phyloP scores from a whole-genome alignment of 2,329 filamentous ascomycete genomes.

The Alternaria rosae region DNA sequence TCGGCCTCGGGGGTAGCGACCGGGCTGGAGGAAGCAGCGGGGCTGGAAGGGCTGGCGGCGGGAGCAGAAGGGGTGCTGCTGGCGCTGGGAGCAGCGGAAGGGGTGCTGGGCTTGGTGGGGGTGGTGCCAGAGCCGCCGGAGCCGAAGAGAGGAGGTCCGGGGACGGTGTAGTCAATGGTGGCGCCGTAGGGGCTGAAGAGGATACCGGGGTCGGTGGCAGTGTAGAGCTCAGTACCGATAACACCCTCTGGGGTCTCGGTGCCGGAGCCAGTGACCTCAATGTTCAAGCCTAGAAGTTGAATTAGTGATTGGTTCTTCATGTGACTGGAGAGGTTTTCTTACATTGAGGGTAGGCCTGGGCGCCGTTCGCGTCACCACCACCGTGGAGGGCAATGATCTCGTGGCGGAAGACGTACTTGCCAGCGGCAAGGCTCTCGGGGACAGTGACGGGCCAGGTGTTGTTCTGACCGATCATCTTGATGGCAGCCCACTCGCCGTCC shows the following conservation, averaged over 20 bases:
- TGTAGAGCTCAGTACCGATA: slow-evolving; percentile 60
- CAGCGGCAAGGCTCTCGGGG: slow-evolving; percentile 54
- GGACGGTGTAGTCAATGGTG: slow-evolving; percentile 50
- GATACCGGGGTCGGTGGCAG: slow-evolving; percentile 50
- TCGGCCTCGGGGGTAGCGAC: slow-evolving; percentile 7
- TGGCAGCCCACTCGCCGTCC: slow-evolving; percentile 46
- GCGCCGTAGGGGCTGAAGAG: slow-evolving; percentile 53
- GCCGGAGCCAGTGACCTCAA: slow-evolving; percentile 59
- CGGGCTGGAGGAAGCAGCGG: slow-evolving; percentile 10
- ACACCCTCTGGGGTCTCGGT: slow-evolving; percentile 56
- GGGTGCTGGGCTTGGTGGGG: slow-evolving; percentile 22
- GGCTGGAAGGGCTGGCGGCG: slow-evolving; percentile 11
- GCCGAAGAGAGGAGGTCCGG: slow-evolving; percentile 50
- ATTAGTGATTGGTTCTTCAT: neutral
- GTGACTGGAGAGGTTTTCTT: neutral
- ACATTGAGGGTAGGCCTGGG: slow-evolving; percentile 62
- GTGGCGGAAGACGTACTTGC: slow-evolving; percentile 64
- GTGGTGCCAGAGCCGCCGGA: slow-evolving; percentile 20
- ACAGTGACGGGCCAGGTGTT: slow-evolving; percentile 58
- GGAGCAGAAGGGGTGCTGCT: slow-evolving; percentile 15
- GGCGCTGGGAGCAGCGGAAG: slow-evolving; percentile 13
- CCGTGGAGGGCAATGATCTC: slow-evolving; percentile 62
- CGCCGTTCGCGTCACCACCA: slow-evolving; percentile 54
- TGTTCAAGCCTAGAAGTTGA: slow-evolving; percentile 51
- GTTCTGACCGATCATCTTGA: slow-evolving; percentile 55